Evolutionary conservation across 805 yeast genomes (phyloP).

Genomic region (Candida michaelii): DNA sequence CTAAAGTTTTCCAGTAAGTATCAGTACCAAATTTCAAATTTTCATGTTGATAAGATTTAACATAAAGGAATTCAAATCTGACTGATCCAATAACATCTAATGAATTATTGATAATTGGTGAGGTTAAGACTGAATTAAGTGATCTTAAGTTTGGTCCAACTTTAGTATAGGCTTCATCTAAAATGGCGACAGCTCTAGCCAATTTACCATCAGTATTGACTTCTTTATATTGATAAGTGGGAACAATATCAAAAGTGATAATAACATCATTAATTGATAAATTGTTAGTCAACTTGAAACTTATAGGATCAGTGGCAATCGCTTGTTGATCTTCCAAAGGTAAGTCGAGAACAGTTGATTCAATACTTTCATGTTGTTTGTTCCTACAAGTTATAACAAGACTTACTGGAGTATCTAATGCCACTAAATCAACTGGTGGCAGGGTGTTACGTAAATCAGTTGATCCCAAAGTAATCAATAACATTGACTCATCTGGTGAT

Average conservation of each 20-base stretch:
- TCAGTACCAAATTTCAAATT: conserved; percentile 65
- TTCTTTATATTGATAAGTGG: conserved; percentile 64
- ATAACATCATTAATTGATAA: conserved; percentile 52
- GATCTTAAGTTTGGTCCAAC: conserved; percentile 71
- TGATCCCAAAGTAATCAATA: conserved; percentile 84
- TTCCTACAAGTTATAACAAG: conserved; percentile 53
- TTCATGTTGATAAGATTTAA: conserved; percentile 71
- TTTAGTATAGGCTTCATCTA: conserved; percentile 58
- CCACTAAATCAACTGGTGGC: conserved; percentile 68
- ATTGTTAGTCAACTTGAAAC: conserved; percentile 57
- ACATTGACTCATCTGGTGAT: conserved; percentile 59
- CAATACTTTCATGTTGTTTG: conserved; percentile 31
- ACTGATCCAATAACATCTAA: conserved; percentile 76
- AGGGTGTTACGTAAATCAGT: conserved; percentile 66
- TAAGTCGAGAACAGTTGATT: conserved; percentile 67
- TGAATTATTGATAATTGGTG: conserved; percentile 76
- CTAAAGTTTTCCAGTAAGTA: conserved; percentile 89
- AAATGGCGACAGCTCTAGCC: conserved; percentile 82
- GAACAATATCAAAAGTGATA: conserved; percentile 81
- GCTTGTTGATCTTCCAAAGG: conserved; percentile 80
- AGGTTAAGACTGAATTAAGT: conserved; percentile 59
- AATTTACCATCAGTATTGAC: conserved; percentile 28
- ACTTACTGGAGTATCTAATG: conserved; percentile 84
- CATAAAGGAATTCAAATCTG: conserved; percentile 70
- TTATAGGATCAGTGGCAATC: conserved; percentile 68